These are phyloP conservation scores for Vachellia pachyceras DNA, from an alignment of 306 rosid species.

Conservation along the genomic window DNA sequence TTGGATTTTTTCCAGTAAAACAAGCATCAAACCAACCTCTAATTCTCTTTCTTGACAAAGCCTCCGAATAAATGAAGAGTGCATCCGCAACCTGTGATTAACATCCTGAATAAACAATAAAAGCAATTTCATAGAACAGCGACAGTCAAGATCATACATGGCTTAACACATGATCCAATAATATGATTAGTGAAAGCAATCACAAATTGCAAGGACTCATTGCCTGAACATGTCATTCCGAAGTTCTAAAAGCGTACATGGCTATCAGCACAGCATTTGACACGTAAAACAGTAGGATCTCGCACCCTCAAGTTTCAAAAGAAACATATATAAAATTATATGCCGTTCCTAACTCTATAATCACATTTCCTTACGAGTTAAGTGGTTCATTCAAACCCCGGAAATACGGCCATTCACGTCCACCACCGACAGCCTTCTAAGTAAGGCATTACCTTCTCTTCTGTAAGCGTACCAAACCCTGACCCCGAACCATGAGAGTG, in stretches of 20 bases:
- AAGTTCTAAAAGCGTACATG: not conserved
- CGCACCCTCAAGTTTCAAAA: not conserved
- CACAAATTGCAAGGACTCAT: not conserved
- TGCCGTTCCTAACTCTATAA: not conserved
- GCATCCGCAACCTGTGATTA: constrained; percentile 73
- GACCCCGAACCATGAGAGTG: not conserved
- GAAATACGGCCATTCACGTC: not conserved
- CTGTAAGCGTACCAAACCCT: not conserved
- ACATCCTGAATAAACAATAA: constrained; percentile 52
- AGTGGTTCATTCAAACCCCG: not conserved
- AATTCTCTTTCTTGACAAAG: constrained; percentile 80
- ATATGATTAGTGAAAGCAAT: not conserved
- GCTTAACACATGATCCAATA: not conserved
- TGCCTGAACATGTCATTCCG: not conserved
- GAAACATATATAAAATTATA: not conserved
- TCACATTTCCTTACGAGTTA: not conserved
- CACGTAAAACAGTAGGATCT: not conserved
- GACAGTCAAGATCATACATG: constrained; percentile 3
- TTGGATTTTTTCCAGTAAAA: not conserved
- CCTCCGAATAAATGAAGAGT: constrained; percentile 86
- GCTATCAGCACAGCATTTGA: constrained; percentile 9
- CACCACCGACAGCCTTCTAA: constrained; percentile 1
- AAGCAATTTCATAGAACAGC: constrained; percentile 2
- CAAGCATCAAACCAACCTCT: constrained; percentile 66
- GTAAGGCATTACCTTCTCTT: not conserved